Percentiles rank a stretch among this genome's conserved stretches.
phyloP scores from a whole-genome alignment of 1,139 yeast genomes.

The Protomyces gravidus region DNA sequence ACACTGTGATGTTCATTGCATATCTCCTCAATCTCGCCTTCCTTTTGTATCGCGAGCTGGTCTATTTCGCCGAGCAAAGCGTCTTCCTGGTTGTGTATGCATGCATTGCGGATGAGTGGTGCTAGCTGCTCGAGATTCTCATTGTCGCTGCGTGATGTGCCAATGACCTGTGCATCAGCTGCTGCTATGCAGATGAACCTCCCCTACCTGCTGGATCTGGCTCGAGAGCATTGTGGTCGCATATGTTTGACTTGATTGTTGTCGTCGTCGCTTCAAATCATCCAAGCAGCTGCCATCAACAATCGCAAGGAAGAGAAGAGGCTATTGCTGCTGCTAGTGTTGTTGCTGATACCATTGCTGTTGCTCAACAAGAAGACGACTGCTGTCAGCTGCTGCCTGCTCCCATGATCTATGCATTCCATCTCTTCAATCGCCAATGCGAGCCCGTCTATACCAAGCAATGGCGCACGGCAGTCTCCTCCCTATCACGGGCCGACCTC shows the following conservation, averaged over 20 bases:
- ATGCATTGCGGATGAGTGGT: constrained; percentile 20
- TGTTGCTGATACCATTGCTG: not conserved
- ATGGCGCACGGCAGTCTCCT: constrained; percentile 1
- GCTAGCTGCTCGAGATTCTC: constrained; percentile 26
- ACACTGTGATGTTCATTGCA: constrained; percentile 35
- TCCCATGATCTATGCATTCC: constrained; percentile 66
- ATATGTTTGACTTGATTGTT: not conserved
- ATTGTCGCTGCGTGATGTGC: constrained; percentile 16
- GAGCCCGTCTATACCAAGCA: constrained; percentile 50
- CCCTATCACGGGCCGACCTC: constrained; percentile 33
- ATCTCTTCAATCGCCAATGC: constrained; percentile 86
- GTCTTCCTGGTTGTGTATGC: constrained; percentile 12
- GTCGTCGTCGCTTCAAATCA: too few species aligned
- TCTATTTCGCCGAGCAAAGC: constrained; percentile 12
- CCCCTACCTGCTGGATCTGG: not conserved
- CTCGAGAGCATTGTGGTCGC: not conserved
- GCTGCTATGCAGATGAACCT: not conserved
- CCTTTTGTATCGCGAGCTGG: constrained; percentile 12
- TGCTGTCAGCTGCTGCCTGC: not conserved
- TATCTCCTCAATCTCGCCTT: constrained; percentile 20
- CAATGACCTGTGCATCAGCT: constrained; percentile 6
- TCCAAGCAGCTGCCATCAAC: not conserved
- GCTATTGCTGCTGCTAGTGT: too few species aligned
- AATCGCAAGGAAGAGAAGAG: too few species aligned
- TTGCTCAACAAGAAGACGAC: not conserved